Conservation (phyloP, 441 rosid species). For the Populus trichocarpa region DNA sequence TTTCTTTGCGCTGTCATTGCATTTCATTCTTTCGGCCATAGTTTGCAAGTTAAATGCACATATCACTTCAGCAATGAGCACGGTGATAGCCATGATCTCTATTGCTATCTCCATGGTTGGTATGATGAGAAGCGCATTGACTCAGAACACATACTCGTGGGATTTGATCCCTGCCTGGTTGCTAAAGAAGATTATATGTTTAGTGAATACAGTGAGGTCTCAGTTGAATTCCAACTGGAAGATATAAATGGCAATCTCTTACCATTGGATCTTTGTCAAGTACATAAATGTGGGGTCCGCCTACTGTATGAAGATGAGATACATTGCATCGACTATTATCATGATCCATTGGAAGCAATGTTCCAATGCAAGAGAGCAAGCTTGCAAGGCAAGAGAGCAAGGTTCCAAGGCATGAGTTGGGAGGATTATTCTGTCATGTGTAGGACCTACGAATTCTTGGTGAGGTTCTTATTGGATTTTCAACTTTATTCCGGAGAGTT, state of each 20-base stretch:
- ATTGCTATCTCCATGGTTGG: background rate
- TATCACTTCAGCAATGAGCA: constrained; percentile 9
- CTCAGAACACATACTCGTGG: background rate
- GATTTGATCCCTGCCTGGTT: background rate
- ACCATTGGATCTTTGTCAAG: background rate
- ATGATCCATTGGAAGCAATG: background rate
- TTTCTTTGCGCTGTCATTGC: constrained; percentile 1
- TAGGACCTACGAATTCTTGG: no score
- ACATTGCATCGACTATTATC: background rate
- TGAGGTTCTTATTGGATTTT: no score
- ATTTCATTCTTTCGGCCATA: background rate
- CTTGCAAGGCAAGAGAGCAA: no score
- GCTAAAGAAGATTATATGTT: background rate
- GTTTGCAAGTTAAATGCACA: background rate
- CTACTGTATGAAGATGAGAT: background rate
- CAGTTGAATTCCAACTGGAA: background rate
- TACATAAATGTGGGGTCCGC: constrained; percentile 1
- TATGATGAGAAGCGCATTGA: background rate
- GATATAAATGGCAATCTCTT: background rate
- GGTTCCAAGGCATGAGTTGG: no score
- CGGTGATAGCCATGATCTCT: background rate
- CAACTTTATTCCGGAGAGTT: background rate
- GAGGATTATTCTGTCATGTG: no score
- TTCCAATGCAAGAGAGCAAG: no score
- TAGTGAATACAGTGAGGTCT: background rate